Percentiles rank a stretch among this genome's conserved stretches.
Evolutionary conservation across 2,329 filamentous ascomycete genomes (phyloP).

Genomic region (Aspergillus pseudoterreus): DNA sequence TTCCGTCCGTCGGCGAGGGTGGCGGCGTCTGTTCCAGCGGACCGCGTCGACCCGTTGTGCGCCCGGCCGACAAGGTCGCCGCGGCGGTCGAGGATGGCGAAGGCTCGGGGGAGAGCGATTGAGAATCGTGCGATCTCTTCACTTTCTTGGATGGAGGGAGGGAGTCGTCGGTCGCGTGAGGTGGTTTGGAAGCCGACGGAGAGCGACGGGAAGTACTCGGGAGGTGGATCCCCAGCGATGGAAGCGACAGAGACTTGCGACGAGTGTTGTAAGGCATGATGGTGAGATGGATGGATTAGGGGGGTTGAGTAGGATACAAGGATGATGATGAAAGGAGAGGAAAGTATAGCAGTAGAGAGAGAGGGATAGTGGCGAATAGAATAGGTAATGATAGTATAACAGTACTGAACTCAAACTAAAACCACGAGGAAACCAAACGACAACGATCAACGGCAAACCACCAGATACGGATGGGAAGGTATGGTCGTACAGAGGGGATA

Average conservation of each 20-base stretch:
- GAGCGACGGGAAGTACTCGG: conserved; percentile 58
- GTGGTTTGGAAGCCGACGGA: conserved; percentile 59
- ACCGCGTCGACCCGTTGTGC: conserved; percentile 39
- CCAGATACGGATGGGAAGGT: background rate
- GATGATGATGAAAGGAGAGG: conserved; percentile 4
- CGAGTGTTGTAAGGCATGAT: conserved; percentile 93
- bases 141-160: conserved; percentile 61
- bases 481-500: conserved; percentile 2
- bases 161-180: conserved; percentile 55
- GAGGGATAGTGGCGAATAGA: background rate
- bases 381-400: background rate
- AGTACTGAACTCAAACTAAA: conserved; percentile 4
- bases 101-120: conserved; percentile 41
- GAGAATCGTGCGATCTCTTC: conserved; percentile 69
- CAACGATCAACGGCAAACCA: too few relatives aligned
- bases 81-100: conserved; percentile 24
- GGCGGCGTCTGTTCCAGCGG: conserved; percentile 73
- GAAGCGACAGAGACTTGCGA: conserved; percentile 89
- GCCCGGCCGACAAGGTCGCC: conserved; percentile 21
- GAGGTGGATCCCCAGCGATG: conserved; percentile 87
- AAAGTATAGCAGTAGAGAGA: conserved; percentile 6
- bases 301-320: conserved; percentile 2
- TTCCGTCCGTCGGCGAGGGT: conserved; percentile 62
- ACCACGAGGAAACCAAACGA: too few relatives aligned
- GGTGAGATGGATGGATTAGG: conserved; percentile 2